Evolutionary conservation across 192 early-diverging fungal species (phyloP).

Genomic region (Linnemannia schmuckeri): DNA sequence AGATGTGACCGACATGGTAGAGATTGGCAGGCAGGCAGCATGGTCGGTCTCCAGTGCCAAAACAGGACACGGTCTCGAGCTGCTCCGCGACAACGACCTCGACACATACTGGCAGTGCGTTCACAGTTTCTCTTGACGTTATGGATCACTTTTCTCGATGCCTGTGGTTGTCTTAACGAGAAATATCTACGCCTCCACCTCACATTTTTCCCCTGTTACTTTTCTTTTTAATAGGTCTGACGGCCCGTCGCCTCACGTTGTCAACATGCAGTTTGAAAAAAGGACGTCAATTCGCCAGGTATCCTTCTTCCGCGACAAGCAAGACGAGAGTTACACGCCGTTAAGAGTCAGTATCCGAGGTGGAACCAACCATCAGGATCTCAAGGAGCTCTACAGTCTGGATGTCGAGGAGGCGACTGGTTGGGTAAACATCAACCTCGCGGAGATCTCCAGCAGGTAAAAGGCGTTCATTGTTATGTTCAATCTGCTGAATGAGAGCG

Average conservation of each 20-base stretch:
- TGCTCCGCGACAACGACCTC: constrained; percentile 73
- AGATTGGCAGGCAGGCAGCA: constrained; percentile 71
- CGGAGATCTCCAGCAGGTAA: constrained; percentile 55
- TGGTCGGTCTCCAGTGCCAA: constrained; percentile 81
- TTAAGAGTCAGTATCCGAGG: constrained; percentile 71
- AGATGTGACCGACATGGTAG: constrained; percentile 58
- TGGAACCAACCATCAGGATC: constrained; percentile 75
- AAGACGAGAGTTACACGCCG: constrained; percentile 91
- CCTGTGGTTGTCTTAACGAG: too few relatives aligned
- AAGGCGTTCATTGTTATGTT: background rate
- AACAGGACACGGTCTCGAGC: constrained; percentile 69
- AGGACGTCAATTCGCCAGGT: constrained; percentile 72
- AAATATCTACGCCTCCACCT: too few relatives aligned
- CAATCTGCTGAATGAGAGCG: background rate
- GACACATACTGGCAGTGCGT: constrained; percentile 89
- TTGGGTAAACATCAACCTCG: constrained; percentile 77
- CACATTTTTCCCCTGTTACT: background rate
- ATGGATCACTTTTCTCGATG: constrained; percentile 8
- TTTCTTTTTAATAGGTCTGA: constrained; percentile 69
- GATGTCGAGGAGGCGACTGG: constrained; percentile 73
- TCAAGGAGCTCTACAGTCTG: constrained; percentile 68
- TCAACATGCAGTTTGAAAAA: constrained; percentile 80
- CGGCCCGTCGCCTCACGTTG: constrained; percentile 78
- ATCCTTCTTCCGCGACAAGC: constrained; percentile 77
- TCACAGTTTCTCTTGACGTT: too few relatives aligned